Conservation (phyloP, 345 rosid species). For the Erodium maritimum region DNA sequence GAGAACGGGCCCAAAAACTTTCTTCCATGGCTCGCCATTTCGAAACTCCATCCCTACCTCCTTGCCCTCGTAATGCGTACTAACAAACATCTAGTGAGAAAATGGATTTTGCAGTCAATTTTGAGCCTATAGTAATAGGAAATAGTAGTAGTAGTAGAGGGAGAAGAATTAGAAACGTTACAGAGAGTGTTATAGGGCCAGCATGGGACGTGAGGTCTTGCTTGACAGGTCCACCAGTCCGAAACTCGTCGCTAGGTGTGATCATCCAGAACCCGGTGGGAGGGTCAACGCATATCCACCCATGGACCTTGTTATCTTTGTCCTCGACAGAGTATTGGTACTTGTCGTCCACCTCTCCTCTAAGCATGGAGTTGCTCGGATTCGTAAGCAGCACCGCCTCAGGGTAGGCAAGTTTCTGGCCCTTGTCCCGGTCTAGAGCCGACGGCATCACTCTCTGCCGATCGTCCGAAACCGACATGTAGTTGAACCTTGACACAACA, state of each 20-base stretch:
- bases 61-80: constrained; percentile 80
- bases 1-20: constrained; percentile 79
- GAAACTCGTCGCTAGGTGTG: constrained; percentile 51
- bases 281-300: constrained; percentile 60
- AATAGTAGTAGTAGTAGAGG: no score
- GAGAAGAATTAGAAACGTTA: constrained; percentile 11
- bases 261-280: constrained; percentile 72
- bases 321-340: constrained; percentile 80
- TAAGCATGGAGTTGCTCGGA: constrained; percentile 67
- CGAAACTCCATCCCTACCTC: constrained; percentile 58
- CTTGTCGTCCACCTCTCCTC: constrained; percentile 94
- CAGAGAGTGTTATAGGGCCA: constrained; percentile 46
- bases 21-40: constrained; percentile 78
- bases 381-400: constrained; percentile 74
- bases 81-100: constrained; percentile 54
- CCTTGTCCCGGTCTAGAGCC: constrained; percentile 55
- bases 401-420: constrained; percentile 40
- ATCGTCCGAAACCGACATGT: constrained; percentile 58
- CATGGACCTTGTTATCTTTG: constrained; percentile 60
- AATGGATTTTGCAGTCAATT: neutral
- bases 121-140: no score
- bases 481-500: constrained; percentile 49
- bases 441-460: constrained; percentile 71
- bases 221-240: constrained; percentile 45
- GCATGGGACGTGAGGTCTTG: constrained; percentile 58